Percentiles rank a stretch among this genome's conserved stretches.
Conservation (phyloP, 257 asterid species). For the Solanum bulbocastanum region DNA sequence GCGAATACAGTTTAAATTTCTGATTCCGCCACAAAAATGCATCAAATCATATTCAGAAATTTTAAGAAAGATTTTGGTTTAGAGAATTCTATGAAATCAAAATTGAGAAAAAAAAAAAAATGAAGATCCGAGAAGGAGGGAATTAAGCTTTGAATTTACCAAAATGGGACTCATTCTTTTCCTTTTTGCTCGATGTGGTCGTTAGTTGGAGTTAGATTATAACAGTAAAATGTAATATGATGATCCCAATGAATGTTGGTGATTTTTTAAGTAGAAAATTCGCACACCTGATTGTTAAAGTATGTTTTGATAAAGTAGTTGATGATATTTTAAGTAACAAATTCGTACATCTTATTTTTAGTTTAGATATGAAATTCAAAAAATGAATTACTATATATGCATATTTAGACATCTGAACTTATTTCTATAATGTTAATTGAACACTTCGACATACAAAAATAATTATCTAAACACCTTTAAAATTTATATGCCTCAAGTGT, state of each 20-base stretch:
- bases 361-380: not conserved
- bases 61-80: not conserved
- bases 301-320: too few relatives aligned
- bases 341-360: not conserved
- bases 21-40: not conserved
- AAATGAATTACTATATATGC: not conserved
- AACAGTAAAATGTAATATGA: not conserved
- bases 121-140: not conserved
- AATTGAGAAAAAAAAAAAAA: not conserved
- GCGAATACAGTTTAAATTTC: not conserved
- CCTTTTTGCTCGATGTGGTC: not conserved
- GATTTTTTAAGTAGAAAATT: not conserved
- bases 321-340: not conserved
- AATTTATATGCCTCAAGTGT: not conserved
- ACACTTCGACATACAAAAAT: rapidly evolving
- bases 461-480: not conserved
- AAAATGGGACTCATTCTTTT: not conserved
- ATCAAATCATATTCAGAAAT: not conserved
- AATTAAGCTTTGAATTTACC: not conserved
- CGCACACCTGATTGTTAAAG: rapidly evolving
- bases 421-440: not conserved
- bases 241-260: not conserved
- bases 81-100: not conserved
- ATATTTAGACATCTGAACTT: not conserved
- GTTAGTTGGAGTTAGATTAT: not conserved